Evolutionary conservation across 306 rosid genomes (phyloP).

Genomic region (Vicia villosa): DNA sequence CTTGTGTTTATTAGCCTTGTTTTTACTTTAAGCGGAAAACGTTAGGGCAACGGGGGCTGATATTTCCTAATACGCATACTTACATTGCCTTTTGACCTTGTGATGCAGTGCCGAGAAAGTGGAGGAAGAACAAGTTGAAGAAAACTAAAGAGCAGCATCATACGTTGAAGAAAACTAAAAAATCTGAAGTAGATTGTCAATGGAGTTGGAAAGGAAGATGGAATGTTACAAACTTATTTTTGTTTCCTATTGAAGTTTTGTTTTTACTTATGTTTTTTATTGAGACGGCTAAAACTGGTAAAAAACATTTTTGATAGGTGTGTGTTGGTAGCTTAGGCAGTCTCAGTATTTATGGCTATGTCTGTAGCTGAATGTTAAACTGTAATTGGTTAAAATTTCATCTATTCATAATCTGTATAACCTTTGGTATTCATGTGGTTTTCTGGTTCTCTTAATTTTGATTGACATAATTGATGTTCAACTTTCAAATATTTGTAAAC

Average conservation of each 20-base stretch:
- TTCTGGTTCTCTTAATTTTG: not conserved
- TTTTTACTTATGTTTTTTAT: constrained; percentile 40
- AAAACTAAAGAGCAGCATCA: constrained; percentile 44
- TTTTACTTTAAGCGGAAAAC: not conserved
- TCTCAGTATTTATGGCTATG: constrained; percentile 35
- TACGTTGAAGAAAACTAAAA: constrained; percentile 55
- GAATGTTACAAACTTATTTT: constrained; percentile 33
- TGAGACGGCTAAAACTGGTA: constrained; percentile 32
- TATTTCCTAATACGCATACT: not conserved
- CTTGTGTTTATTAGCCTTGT: not conserved
- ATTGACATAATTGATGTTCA: not conserved
- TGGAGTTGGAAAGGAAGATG: constrained; percentile 41
- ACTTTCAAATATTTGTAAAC: not conserved
- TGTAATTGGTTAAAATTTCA: constrained; percentile 21
- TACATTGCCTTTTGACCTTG: constrained; percentile 25
- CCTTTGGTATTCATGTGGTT: constrained; percentile 11
- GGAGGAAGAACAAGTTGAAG: constrained; percentile 57
- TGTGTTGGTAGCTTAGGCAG: constrained; percentile 36
- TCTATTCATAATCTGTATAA: constrained; percentile 39
- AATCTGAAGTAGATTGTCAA: constrained; percentile 9
- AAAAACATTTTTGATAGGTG: constrained; percentile 57
- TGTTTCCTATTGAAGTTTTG: constrained; percentile 43
- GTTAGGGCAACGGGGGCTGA: not conserved
- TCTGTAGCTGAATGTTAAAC: constrained; percentile 35
- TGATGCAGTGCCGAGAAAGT: constrained; percentile 70